Conservation (phyloP, 1,284 basidiomycete genomes). For the Chondrostereum purpureum region DNA sequence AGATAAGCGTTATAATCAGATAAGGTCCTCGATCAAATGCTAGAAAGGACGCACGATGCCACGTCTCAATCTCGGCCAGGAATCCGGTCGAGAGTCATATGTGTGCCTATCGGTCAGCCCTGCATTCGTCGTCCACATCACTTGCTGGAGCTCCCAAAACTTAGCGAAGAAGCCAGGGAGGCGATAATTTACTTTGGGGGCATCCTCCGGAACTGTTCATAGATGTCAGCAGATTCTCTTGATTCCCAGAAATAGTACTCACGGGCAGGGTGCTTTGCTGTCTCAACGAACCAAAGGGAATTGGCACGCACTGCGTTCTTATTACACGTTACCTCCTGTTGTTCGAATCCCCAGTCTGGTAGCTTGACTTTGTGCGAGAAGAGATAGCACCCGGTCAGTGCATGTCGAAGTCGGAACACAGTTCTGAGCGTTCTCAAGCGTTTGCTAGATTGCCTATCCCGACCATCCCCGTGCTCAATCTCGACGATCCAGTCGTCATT, state of each 20-base stretch:
- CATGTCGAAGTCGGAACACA: slow-evolving; percentile 81
- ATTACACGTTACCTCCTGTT: slow-evolving; percentile 98
- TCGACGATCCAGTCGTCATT: slow-evolving; percentile 97
- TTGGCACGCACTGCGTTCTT: slow-evolving; percentile 90
- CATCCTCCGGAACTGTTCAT: slow-evolving; percentile 54
- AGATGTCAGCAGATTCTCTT: neutral
- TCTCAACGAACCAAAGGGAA: slow-evolving; percentile 95
- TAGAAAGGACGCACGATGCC: slow-evolving; percentile 71
- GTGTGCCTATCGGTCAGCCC: slow-evolving; percentile 92
- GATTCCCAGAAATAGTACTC: slow-evolving; percentile 26
- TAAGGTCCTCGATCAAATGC: neutral
- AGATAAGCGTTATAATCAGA: neutral
- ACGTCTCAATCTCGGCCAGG: slow-evolving; percentile 85
- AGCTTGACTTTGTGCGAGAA: slow-evolving; percentile 98
- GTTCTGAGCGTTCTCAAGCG: slow-evolving; percentile 79
- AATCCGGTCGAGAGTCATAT: slow-evolving; percentile 87
- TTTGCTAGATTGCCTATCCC: slow-evolving; percentile 64
- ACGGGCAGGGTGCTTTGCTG: slow-evolving; percentile 73
- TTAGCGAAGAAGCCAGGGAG: slow-evolving; percentile 84
- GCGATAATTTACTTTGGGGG: slow-evolving; percentile 84
- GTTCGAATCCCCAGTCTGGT: slow-evolving; percentile 96
- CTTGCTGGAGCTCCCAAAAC: slow-evolving; percentile 87
- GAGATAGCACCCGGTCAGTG: slow-evolving; percentile 88
- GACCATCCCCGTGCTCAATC: slow-evolving; percentile 65
- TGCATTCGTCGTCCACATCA: slow-evolving; percentile 99